These are phyloP conservation scores for Talaromyces sp. DNA, from an alignment of 2,329 filamentous ascomycete species.

Conservation along the genomic window DNA sequence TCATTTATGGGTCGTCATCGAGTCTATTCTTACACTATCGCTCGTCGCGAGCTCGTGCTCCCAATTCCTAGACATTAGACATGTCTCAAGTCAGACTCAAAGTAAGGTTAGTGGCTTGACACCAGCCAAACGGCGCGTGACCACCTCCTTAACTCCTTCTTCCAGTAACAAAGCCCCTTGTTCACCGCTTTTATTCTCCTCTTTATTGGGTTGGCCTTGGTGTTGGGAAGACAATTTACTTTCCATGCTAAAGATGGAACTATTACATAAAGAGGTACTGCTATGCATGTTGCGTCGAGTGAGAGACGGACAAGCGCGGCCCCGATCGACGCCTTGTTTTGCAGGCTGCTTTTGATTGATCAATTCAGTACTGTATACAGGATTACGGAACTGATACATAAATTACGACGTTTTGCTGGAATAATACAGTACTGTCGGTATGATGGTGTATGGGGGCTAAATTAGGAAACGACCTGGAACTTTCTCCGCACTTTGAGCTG, in stretches of 20 bases:
- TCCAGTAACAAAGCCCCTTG: slow-evolving; percentile 2
- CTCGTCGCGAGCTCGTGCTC: background rate
- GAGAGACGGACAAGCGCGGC: background rate
- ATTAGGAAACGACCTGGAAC: background rate
- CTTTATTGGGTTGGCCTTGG: background rate
- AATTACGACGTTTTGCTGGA: background rate
- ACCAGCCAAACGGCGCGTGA: slow-evolving; percentile 1
- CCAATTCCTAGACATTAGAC: background rate
- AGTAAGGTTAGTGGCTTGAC: slow-evolving; percentile 10
- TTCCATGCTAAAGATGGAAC: background rate
- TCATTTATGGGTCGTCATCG: background rate
- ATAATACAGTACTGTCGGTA: background rate
- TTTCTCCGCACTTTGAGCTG: slow-evolving; percentile 2
- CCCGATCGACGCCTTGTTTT: slow-evolving; percentile 11
- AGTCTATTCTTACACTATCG: background rate
- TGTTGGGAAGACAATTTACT: background rate
- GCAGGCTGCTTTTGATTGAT: slow-evolving; percentile 7
- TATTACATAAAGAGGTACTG: background rate
- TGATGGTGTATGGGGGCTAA: background rate
- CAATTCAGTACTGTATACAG: background rate
- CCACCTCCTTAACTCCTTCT: background rate
- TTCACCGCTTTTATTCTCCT: slow-evolving; percentile 4
- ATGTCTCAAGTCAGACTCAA: background rate
- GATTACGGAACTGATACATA: too few species aligned
- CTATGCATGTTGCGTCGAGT: background rate